Base-by-base conservation (phyloP, 208 protist genomes). In the Acanthamoeba quina region DNA sequence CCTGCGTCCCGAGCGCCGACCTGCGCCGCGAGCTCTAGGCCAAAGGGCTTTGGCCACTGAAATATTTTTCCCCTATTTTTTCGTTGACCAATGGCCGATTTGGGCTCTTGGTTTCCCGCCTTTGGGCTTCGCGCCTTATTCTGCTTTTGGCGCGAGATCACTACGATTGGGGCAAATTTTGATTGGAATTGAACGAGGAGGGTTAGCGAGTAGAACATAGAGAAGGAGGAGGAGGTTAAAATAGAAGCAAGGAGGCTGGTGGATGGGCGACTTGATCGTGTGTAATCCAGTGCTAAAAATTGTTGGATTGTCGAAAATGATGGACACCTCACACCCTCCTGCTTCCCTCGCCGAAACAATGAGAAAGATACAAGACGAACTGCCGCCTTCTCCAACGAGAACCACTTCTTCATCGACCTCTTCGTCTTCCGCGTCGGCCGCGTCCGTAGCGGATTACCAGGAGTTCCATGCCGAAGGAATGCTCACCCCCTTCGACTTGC, bases 391-490 rank as follows among this genome's bases (percentile, higher is more conserved):
- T 6, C 72, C 72, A 3, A 82, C 72, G 15, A 6, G 72, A 24
- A 52, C 72, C 17, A 54, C 72, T 17, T 54, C 72, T 1, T 52
- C 72, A 10, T 41, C 72, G 9, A 10, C 37, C 72, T 82, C 72
- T 24, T 82, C 72, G 19, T 52, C 72, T 17, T 4, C 72, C 7
- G 6, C 72, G 17, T 34, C 29, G 41, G 31, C 31, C 31, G 24
- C 44, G 31, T 26, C 44, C 13, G 80, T 41, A 10, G 34, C 47
- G n/a, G 80, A 89, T 44, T 89, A 89, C 56, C 80, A 66, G 47
- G 52, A 89, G 56, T 89, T 89, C 80, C 80, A 89, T 44, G 80
- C 47, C 52, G 80, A 89, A n/a, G 80, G 80, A 6, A 89, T 89
- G 80, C 80, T 89, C n/a, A 66, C 80, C n/a, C 56, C 80, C 44